A percentile compares a stretch with the other conserved stretches of the same genome.
Evolutionary conservation across 2,329 filamentous ascomycete genomes (phyloP).

Genomic region (Hypoxylon sp.): DNA sequence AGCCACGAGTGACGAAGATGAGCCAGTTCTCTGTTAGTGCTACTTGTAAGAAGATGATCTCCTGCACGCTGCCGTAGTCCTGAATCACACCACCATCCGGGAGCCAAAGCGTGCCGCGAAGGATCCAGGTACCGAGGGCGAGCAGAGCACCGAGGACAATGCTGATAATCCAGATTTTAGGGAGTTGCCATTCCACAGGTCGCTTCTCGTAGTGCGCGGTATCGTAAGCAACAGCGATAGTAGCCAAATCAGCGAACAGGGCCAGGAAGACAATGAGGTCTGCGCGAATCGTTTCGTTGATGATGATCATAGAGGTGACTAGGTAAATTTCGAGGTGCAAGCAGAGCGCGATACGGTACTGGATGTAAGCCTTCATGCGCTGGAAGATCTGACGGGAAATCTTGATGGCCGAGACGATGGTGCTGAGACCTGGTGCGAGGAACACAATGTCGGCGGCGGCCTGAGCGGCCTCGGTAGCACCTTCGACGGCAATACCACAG

Average conservation of each 20-base stretch:
- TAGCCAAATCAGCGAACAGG: slow-evolving; percentile 80
- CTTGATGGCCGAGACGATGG: slow-evolving; percentile 78
- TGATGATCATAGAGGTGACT: slow-evolving; percentile 80
- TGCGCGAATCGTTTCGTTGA: slow-evolving; percentile 78
- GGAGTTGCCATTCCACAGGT: slow-evolving; percentile 81
- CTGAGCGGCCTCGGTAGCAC: slow-evolving; percentile 76
- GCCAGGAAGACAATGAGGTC: slow-evolving; percentile 82
- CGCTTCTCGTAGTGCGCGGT: slow-evolving; percentile 79
- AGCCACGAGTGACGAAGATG: slow-evolving; percentile 81
- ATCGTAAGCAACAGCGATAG: slow-evolving; percentile 80
- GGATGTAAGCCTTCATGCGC: slow-evolving; percentile 80
- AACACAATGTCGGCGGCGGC: slow-evolving; percentile 78
- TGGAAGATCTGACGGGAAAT: slow-evolving; percentile 78
- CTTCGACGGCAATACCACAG: slow-evolving; percentile 78
- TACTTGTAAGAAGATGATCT: slow-evolving; percentile 81
- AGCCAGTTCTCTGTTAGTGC: slow-evolving; percentile 83
- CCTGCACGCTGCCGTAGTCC: slow-evolving; percentile 80
- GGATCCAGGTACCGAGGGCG: slow-evolving; percentile 76
- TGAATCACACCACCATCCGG: slow-evolving; percentile 79
- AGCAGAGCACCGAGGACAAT: slow-evolving; percentile 75
- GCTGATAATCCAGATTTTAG: slow-evolving; percentile 82
- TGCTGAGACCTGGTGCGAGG: slow-evolving; percentile 76
- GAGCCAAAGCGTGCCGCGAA: slow-evolving; percentile 76
- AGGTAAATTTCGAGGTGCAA: slow-evolving; percentile 79
- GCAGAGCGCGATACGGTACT: slow-evolving; percentile 79